phyloP scores from a whole-genome alignment of 179 eudicot genomes.

The Nepenthes alata region DNA sequence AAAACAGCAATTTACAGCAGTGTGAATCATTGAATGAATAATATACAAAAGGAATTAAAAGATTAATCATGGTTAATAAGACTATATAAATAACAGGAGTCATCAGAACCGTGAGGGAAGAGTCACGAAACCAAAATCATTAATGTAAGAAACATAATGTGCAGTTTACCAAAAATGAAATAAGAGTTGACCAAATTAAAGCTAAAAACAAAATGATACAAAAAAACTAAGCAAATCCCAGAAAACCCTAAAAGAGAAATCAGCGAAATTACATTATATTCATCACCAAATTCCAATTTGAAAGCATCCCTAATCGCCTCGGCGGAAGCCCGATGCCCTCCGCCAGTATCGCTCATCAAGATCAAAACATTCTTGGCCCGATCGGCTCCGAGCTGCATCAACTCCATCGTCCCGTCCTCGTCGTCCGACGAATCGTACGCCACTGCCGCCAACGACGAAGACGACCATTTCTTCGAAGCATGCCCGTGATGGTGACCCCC shows the following conservation, averaged over 20 bases:
- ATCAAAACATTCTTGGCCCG: slow-evolving; percentile 84
- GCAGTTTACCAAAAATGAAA: not conserved
- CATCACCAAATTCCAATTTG: slow-evolving; percentile 67
- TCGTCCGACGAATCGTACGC: slow-evolving; percentile 21
- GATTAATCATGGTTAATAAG: no score
- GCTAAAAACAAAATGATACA: not conserved
- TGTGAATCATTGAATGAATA: no score
- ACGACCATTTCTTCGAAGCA: slow-evolving; percentile 25
- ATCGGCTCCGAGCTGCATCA: slow-evolving; percentile 73
- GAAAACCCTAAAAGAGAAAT: not conserved
- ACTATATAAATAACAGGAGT: not conserved
- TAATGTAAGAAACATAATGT: not conserved
- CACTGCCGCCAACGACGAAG: slow-evolving; percentile 14
- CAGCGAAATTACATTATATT: slow-evolving; percentile 42
- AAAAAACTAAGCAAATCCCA: not conserved
- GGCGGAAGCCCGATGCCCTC: slow-evolving; percentile 95
- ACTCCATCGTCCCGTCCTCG: slow-evolving; percentile 60
- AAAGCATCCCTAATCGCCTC: slow-evolving; percentile 90
- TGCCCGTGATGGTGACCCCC: slow-evolving; percentile 40
- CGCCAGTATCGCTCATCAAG: slow-evolving; percentile 98
- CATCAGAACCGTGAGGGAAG: not conserved
- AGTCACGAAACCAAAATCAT: no score
- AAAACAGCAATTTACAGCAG: no score
- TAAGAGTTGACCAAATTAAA: not conserved
- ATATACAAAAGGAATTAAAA: no score